Evolutionary conservation across 805 yeast species (phyloP), one percentile per base, ranked within the genome.

Genomic region (Hanseniaspora osmophila): DNA sequence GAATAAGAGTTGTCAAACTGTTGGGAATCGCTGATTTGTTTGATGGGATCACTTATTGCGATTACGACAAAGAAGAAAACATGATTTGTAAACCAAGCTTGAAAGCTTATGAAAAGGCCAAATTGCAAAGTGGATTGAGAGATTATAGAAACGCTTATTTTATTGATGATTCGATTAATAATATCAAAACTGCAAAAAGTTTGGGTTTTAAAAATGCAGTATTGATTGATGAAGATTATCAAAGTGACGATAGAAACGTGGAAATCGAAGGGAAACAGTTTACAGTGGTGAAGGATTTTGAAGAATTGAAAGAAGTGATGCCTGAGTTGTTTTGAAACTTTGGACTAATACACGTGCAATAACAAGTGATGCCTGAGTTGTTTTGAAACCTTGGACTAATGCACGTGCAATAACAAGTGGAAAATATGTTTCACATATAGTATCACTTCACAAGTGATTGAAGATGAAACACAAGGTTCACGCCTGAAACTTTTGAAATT

Each of bases 21-120:
- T 67, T 90, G 42, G 96, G 96, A 1, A 61, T 90, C 29, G 96
- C 90, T n/a, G 96, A 88, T 59, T 59, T 86, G 45, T 88, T 92
- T 59, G 97, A 90, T 52, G 98, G 98, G 0, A 71, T 92, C 52
- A 86, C 96, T 1, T 90, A 68, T 63, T 92, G 98, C 65, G 94
- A 92, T 64, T 92, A 92, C 59, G 52, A 59, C 12, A 67, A 77
- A 42, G 56, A 67, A 43, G 77, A 75, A 46, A 80, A 82, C 6
- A 69, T 90, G 47, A 65, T 80, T 30, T 92, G 97, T 65, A 90
- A 90, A 64, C 98, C 98, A n/a, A 84, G 84, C 77, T 65, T 68
- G 16, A 68, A 64, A 45, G 77, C 80, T 54, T 90, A 79, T 57
- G 70, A 73, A 33, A 72, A 68, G 46, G 84, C 83, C n/a, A 69